Evolutionary conservation across 352 stramenopile species (phyloP), one percentile per base, ranked within the genome.

Genomic region (Phytophthora meadii): DNA sequence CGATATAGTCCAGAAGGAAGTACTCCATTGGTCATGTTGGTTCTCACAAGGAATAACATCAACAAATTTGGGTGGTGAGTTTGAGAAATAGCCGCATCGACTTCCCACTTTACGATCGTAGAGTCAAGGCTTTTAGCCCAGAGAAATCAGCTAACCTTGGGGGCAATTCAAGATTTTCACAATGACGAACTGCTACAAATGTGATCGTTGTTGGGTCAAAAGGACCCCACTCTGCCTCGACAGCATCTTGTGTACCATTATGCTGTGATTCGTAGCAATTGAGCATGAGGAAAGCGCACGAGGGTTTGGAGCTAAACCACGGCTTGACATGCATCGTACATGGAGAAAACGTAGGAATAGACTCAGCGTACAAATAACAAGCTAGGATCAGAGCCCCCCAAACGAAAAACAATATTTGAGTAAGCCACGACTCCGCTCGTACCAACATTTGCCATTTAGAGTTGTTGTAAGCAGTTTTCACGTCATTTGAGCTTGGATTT

Each of bases 271-370:
- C n/a, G 24, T 69, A 42, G 24, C 66, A 81, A 28, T 77, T 57
- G 3, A 75, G 39, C 2, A 72, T 17, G 8, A 82, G 5, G 2
- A 82, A 28, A 3, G 69, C 57, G 17, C 73, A 84, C 5, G 73
- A 54, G 1, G 65, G 44, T 4, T 61, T 40, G 0, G 28, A 49
- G 3, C 45, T 64, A 10, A 70, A 53, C 73, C 73, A 82, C 1
- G 76, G 70, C 1, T 65, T 67, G 15, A 79, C 50, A 40, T 70
- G 57, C 17, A 81, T 68, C 8, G 28, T 45, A 12, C 73, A 84
- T 4, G 67, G 30, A 4, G 40, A 14, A 4, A 47, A 37, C 0
- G 14, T 19, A 4, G 51, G 1, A 5, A 57, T 53, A 0, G 45
- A 49, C 3, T 64, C 58, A 4, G 65, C 70, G 12, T 52, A 50